Conservation (phyloP, 1,139 yeast species). For the Yamadazyma aaseri region DNA sequence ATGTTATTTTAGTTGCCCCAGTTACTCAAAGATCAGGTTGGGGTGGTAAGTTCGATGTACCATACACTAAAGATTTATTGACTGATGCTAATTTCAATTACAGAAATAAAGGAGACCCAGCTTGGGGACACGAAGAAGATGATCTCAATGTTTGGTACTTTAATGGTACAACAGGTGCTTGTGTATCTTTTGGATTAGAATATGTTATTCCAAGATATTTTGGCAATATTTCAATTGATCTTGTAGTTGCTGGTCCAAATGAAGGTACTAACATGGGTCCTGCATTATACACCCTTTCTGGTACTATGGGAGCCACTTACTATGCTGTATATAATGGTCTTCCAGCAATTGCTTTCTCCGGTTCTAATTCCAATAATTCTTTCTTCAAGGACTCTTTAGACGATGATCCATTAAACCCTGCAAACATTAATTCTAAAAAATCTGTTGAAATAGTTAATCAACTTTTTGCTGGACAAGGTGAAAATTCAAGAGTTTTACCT, state of each 20-base stretch:
- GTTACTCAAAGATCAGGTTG: constrained; percentile 59
- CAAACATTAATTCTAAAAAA: constrained; percentile 36
- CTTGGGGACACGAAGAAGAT: constrained; percentile 46
- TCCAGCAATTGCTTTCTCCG: constrained; percentile 48
- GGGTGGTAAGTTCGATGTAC: constrained; percentile 53
- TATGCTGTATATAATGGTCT: constrained; percentile 40
- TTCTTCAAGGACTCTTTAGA: constrained; percentile 39
- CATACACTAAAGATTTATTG: constrained; percentile 39
- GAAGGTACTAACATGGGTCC: constrained; percentile 46
- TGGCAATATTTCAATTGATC: constrained; percentile 33
- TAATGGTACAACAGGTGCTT: constrained; percentile 49
- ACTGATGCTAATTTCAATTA: constrained; percentile 44
- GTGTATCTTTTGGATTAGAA: constrained; percentile 42
- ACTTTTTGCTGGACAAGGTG: constrained; percentile 32
- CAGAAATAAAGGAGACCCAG: constrained; percentile 42
- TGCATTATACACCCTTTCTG: constrained; percentile 40
- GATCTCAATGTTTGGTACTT: constrained; percentile 49
- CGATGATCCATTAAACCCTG: constrained; percentile 30
- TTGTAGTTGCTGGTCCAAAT: constrained; percentile 48
- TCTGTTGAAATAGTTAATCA: constrained; percentile 32
- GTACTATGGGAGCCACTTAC: constrained; percentile 49
- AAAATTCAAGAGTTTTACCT: constrained; percentile 34
- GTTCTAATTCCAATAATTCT: constrained; percentile 43
- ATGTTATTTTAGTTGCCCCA: constrained; percentile 57
- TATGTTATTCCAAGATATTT: constrained; percentile 43